These are phyloP conservation scores for Aeminium ludgeri DNA, from an alignment of 495 filamentous ascomycete species.

Conservation along the genomic window DNA sequence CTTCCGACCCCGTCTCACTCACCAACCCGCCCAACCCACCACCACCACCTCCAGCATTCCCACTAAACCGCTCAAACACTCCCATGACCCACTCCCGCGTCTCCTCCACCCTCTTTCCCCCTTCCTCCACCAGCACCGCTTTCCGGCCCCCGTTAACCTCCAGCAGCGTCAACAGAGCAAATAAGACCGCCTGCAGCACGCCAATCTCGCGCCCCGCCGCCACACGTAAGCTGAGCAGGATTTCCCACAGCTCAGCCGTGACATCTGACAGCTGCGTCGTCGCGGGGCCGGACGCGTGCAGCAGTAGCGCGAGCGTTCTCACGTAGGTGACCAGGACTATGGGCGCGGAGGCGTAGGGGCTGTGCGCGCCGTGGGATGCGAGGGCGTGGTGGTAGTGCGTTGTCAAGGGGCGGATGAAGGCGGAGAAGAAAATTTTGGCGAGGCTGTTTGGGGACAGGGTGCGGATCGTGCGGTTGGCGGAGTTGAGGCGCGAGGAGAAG, in stretches of 20 bases:
- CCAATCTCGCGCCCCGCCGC: conserved; percentile 34
- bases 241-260: conserved; percentile 52
- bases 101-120: conserved; percentile 36
- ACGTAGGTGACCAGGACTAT: conserved; percentile 43
- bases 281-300: conserved; percentile 48
- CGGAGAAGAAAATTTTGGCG: conserved; percentile 50
- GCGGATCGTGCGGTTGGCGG: conserved; percentile 47
- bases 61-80: conserved; percentile 43
- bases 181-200: conserved; percentile 57
- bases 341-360: conserved; percentile 39
- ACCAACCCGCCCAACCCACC: conserved; percentile 26
- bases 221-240: conserved; percentile 35
- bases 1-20: conserved; percentile 22
- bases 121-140: conserved; percentile 30
- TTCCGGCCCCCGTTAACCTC: conserved; percentile 53
- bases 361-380: conserved; percentile 17
- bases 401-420: conserved; percentile 68
- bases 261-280: conserved; percentile 46
- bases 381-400: conserved; percentile 29
- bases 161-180: conserved; percentile 61
- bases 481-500: conserved; percentile 55
- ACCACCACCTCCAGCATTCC: neutral
- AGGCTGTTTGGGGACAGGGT: conserved; percentile 59
- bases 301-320: conserved; percentile 46
- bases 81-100: conserved; percentile 53